Base-by-base conservation (phyloP, 805 yeast species). In the Nakazawaea wickerhamii region DNA sequence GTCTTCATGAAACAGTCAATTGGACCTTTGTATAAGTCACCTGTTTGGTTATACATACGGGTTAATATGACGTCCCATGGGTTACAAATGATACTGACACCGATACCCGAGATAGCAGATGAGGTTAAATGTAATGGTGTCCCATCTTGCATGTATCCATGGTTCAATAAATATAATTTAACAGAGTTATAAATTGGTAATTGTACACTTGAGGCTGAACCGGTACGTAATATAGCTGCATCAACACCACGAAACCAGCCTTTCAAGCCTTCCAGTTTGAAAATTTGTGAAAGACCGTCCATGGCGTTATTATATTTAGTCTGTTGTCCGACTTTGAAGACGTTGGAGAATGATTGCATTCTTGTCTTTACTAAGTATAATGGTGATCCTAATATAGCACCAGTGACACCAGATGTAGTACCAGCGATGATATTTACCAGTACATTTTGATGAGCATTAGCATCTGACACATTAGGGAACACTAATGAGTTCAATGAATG, bases 31-130 rank as follows among this genome's bases (percentile, higher is more conserved):
- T 93, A 93, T 41, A 84, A 73, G 55, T 85, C 74, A 38, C 95
- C 96, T 63, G 82, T 85, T 61, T 93, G 98, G 64, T 93, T 93
- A 65, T 91, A 93, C 60, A 93, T 83, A 67, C 99, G 78, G 1
- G 99, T 93, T 64, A 93, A 70, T 40, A 93, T 75, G 35, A 93
- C 98, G 63, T 93, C 99, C 78, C 96, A 89, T 13, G 99, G 98
- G 60, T 90, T 93, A 97, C 93, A 91, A 25, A 87, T 95, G 17
- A 90, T 70, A 40, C 95, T 90, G 25, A 93, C 98, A 53, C 96
- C 96, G 31, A 89, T 59, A 35, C 99, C 99, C 6, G 96, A 81
- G 49, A 74, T 65, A 1, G 90, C 78, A 33, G 89, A 77, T 1
- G 96, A 77, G 9, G 73, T 55, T 48, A 91, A 70, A 60, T 89